Evolutionary conservation across 345 rosid species (phyloP).

Genomic region (Salix purpurea): DNA sequence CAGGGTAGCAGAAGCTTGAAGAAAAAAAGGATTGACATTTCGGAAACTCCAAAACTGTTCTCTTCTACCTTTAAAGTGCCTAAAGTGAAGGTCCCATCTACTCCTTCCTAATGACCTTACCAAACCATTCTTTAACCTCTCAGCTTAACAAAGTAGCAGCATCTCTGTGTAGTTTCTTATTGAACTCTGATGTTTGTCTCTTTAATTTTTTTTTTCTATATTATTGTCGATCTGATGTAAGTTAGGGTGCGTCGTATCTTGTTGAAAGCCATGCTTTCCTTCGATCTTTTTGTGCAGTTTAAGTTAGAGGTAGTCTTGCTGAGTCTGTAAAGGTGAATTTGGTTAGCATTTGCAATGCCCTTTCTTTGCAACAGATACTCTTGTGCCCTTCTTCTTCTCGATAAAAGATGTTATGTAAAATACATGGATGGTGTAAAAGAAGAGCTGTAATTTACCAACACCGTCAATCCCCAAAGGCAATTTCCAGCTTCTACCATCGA

Average conservation of each 20-base stretch:
- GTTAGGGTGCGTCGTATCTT: not conserved
- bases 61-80: slow-evolving; percentile 67
- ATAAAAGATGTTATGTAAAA: not conserved
- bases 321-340: not conserved
- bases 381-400: no score
- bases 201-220: not conserved
- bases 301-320: not conserved
- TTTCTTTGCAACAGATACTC: not conserved
- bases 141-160: not conserved
- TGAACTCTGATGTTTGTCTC: not conserved
- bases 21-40: slow-evolving; percentile 46
- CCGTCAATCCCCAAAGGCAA: slow-evolving; percentile 61
- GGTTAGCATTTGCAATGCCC: not conserved
- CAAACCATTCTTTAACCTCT: not conserved
- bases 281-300: not conserved
- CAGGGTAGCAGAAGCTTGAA: slow-evolving; percentile 55
- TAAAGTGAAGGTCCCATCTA: slow-evolving; percentile 56
- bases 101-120: slow-evolving; percentile 4
- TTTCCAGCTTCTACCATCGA: slow-evolving; percentile 20
- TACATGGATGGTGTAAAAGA: slow-evolving; percentile 16
- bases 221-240: not conserved
- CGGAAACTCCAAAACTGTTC: slow-evolving; percentile 64
- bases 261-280: not conserved
- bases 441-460: slow-evolving; percentile 58
- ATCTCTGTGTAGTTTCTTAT: not conserved